These are phyloP conservation scores for Trichoderma lentiforme DNA, from an alignment of 2,329 filamentous ascomycete genomes.

Conservation along the genomic window DNA sequence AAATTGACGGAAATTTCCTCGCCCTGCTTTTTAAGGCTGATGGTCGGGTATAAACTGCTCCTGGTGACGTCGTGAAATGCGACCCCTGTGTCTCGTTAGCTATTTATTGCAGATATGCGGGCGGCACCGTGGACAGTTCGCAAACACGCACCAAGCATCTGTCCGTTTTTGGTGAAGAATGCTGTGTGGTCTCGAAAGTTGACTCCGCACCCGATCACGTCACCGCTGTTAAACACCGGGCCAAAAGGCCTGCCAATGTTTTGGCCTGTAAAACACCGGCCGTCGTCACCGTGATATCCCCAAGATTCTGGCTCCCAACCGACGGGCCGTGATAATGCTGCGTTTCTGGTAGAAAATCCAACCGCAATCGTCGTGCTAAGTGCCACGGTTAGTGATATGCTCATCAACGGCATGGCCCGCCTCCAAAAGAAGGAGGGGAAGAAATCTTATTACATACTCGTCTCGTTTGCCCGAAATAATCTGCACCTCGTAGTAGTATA, in stretches of 20 bases:
- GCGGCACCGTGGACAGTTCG: not conserved
- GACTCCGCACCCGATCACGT: conserved; percentile 63
- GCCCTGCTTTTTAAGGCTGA: conserved; percentile 63
- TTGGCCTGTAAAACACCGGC: conserved; percentile 56
- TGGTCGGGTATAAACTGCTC: conserved; percentile 61
- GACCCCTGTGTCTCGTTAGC: conserved; percentile 47
- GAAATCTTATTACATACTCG: conserved; percentile 42
- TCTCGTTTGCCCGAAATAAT: conserved; percentile 50
- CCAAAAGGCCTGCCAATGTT: conserved; percentile 57
- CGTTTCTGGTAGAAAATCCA: conserved; percentile 56
- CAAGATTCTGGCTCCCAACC: conserved; percentile 68
- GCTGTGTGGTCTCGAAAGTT: conserved; percentile 62
- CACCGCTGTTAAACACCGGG: conserved; percentile 51
- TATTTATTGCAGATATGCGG: not conserved
- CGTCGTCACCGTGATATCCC: conserved; percentile 68
- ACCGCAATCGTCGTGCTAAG: conserved; percentile 58
- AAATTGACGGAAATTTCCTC: conserved; percentile 64
- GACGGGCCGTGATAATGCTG: conserved; percentile 53
- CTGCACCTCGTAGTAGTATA: conserved; percentile 86
- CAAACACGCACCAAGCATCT: conserved; percentile 47
- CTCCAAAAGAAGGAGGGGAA: too few relatives aligned
- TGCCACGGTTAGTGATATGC: conserved; percentile 10
- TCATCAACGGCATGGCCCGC: not conserved
- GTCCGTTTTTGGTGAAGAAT: conserved; percentile 68
- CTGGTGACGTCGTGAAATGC: conserved; percentile 66